These are phyloP conservation scores for Geotrichum bryndzae DNA, from an alignment of 1,139 yeast species.

Conservation along the genomic window DNA sequence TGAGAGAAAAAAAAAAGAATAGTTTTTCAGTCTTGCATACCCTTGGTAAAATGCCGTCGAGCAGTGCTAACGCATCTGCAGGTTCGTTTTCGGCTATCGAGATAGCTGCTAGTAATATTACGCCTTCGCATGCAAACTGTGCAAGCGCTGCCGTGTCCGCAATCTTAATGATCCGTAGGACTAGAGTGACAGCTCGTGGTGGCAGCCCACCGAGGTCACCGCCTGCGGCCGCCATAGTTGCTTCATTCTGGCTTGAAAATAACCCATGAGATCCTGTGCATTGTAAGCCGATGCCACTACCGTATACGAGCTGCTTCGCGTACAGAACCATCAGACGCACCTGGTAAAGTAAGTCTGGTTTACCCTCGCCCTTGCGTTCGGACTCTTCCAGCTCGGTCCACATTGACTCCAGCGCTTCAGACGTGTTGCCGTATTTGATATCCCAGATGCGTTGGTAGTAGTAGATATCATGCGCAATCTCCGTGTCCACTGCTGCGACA, in stretches of 20 bases:
- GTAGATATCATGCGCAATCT: conserved; percentile 8
- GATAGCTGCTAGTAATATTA: conserved; percentile 25
- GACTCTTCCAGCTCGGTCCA: conserved; percentile 16
- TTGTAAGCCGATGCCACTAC: conserved; percentile 16
- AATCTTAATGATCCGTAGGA: conserved; percentile 21
- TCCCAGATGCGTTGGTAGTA: conserved; percentile 20
- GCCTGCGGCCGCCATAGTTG: neutral
- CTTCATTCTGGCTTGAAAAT: neutral
- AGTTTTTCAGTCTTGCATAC: conserved; percentile 6
- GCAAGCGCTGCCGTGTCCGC: conserved; percentile 25
- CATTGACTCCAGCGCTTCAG: conserved; percentile 19
- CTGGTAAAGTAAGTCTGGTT: conserved; percentile 24
- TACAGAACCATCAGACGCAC: conserved; percentile 24
- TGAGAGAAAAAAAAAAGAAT: neutral
- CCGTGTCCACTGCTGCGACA: conserved; percentile 17
- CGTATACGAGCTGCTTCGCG: conserved; percentile 21
- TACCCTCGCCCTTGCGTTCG: conserved; percentile 13
- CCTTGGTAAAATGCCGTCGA: conserved; percentile 28
- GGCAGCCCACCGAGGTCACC: neutral
- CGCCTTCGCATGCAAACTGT: conserved; percentile 25
- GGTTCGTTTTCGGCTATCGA: conserved; percentile 21
- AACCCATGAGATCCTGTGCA: neutral
- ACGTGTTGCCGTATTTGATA: conserved; percentile 19
- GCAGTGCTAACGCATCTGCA: conserved; percentile 24
- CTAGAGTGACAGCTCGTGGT: conserved; percentile 24